Evolutionary conservation across 1,284 basidiomycete species (phyloP).

Genomic region (Malassezia caprae): DNA sequence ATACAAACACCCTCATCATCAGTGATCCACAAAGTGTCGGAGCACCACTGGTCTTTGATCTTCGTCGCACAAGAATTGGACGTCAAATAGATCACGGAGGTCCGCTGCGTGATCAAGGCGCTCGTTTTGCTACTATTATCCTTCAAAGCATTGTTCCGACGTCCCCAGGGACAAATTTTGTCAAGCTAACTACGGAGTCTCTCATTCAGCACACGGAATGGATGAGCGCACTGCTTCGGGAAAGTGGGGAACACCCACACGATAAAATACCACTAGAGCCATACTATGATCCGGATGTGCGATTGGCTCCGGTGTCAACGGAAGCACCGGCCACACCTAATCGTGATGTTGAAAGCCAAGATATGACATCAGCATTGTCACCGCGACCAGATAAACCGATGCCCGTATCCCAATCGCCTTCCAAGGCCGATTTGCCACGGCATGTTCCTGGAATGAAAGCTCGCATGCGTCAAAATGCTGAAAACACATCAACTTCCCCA

Average conservation of each 20-base stretch:
- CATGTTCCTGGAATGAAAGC: neutral
- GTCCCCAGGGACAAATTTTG: neutral
- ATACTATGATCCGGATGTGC: neutral
- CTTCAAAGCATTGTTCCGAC: neutral
- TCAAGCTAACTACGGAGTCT: conserved; percentile 5
- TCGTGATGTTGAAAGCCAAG: neutral
- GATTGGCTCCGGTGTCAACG: neutral
- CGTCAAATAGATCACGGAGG: conserved; percentile 2
- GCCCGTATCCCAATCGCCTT: neutral
- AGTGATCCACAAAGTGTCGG: neutral
- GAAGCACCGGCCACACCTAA: neutral
- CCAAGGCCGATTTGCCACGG: neutral
- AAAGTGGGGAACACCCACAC: neutral
- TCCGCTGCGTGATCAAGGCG: neutral
- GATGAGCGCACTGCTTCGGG: conserved; percentile 10
- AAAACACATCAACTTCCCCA: neutral
- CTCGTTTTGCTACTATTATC: conserved; percentile 1
- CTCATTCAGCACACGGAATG: conserved; percentile 1
- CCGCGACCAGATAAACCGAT: neutral
- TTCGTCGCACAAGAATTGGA: conserved; percentile 7
- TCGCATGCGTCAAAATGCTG: neutral
- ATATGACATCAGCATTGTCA: neutral
- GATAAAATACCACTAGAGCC: neutral
- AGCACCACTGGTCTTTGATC: neutral
- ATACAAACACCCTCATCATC: neutral